Percentiles rank a stretch among this genome's conserved stretches.
Evolutionary conservation across 2,329 filamentous ascomycete species (phyloP).

Genomic region (Hirsutella thompsonii): DNA sequence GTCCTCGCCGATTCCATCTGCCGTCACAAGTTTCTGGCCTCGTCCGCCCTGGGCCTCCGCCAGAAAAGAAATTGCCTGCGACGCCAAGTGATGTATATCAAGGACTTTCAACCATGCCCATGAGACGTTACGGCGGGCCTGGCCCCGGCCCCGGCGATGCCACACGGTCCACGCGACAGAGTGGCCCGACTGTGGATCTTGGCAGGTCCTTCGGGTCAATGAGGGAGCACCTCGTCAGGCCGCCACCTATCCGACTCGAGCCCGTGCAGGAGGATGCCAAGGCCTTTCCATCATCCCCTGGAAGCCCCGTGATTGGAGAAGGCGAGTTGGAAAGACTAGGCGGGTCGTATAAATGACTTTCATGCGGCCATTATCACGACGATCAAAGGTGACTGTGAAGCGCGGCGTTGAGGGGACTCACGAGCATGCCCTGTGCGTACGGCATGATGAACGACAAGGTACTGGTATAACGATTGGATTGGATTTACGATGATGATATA

Average conservation of each 20-base stretch:
- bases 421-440: too few relatives aligned
- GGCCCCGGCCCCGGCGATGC: not conserved
- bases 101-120: not conserved
- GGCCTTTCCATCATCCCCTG: not conserved
- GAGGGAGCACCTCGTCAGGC: too few relatives aligned
- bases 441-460: too few relatives aligned
- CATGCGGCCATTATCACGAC: too few relatives aligned
- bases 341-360: constrained; percentile 3
- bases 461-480: too few relatives aligned
- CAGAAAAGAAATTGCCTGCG: constrained; percentile 27
- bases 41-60: constrained; percentile 28
- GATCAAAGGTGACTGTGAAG: not conserved
- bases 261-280: constrained; percentile 2
- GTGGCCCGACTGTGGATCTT: too few relatives aligned
- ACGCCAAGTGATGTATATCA: constrained; percentile 9
- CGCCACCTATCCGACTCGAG: too few relatives aligned
- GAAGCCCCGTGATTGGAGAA: constrained; percentile 11
- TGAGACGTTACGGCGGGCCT: not conserved
- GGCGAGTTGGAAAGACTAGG: constrained; percentile 7
- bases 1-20: constrained; percentile 3
- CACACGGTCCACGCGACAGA: not conserved
- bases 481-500: too few relatives aligned
- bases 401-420: not conserved
- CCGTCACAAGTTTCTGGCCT: constrained; percentile 9
- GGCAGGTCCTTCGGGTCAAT: too few relatives aligned